These are phyloP conservation scores for Liquidambar formosana DNA, from an alignment of 164 flowering plant genomes.

Conservation along the genomic window DNA sequence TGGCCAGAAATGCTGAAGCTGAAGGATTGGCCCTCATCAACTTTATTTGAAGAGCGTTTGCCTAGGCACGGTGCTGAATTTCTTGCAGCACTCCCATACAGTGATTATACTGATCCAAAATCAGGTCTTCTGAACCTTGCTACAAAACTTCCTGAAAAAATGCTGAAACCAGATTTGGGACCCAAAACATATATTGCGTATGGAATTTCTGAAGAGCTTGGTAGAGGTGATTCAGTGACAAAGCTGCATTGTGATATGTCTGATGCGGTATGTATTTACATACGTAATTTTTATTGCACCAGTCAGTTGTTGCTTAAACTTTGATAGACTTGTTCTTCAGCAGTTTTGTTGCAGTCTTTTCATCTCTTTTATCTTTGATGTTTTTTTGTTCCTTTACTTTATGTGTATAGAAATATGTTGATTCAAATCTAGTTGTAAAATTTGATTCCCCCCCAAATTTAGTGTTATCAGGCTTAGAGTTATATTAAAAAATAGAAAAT, in stretches of 20 bases:
- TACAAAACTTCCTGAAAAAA: slow-evolving; percentile 1
- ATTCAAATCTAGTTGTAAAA: too few species aligned
- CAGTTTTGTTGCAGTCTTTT: too few species aligned
- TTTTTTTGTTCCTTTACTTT: too few species aligned
- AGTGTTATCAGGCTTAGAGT: too few species aligned
- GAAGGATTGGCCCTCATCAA: slow-evolving; percentile 20
- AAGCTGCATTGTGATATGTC: slow-evolving; percentile 30
- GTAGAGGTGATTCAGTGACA: slow-evolving; percentile 25
- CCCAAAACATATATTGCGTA: slow-evolving; percentile 25
- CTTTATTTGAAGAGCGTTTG: slow-evolving; percentile 11
- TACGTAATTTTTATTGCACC: too few species aligned
- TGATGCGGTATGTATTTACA: slow-evolving; percentile 20
- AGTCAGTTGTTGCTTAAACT: too few species aligned
- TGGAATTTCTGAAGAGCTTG: slow-evolving; percentile 19
- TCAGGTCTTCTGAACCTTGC: slow-evolving; percentile 17
- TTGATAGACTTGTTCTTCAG: too few species aligned
- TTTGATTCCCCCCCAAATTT: too few species aligned
- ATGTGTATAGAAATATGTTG: too few species aligned
- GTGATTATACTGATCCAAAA: slow-evolving; percentile 10
- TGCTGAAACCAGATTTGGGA: slow-evolving; percentile 14
- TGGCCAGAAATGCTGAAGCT: slow-evolving; percentile 20
- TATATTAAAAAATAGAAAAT: too few species aligned
- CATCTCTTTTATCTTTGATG: too few species aligned
- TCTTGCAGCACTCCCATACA: slow-evolving; percentile 1
- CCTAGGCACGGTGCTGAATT: slow-evolving; percentile 18